These are phyloP conservation scores for Cyberlindnera xishuangbannaensis DNA, from an alignment of 805 yeast genomes.

Conservation along the genomic window DNA sequence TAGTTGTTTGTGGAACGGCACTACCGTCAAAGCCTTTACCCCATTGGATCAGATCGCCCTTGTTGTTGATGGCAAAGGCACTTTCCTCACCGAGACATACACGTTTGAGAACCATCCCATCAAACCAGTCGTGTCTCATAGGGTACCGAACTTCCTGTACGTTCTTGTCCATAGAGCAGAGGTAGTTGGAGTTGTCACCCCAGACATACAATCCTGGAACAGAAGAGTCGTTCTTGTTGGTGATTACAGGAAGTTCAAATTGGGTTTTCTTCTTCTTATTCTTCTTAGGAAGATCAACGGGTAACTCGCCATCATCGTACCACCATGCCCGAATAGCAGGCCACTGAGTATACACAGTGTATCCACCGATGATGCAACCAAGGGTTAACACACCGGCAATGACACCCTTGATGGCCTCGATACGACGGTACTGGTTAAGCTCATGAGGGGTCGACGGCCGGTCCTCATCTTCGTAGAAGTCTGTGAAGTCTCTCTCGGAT, in stretches of 20 bases:
- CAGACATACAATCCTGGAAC: slow-evolving; percentile 59
- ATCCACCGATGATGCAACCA: slow-evolving; percentile 16
- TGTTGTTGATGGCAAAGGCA: slow-evolving; percentile 50
- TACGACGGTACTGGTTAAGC: slow-evolving; percentile 11
- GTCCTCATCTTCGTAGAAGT: slow-evolving; percentile 8
- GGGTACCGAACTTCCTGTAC: slow-evolving; percentile 44
- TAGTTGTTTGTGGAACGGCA: slow-evolving; percentile 29
- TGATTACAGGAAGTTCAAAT: slow-evolving; percentile 27
- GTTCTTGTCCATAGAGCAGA: slow-evolving; percentile 27
- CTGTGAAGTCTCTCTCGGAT: neutral
- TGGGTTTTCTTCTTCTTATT: slow-evolving; percentile 19
- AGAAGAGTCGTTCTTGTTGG: slow-evolving; percentile 30
- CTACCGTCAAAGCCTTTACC: slow-evolving; percentile 36
- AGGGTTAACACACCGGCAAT: slow-evolving; percentile 11
- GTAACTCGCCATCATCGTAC: slow-evolving; percentile 19
- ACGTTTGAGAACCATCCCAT: slow-evolving; percentile 50
- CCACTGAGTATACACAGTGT: slow-evolving; percentile 15
- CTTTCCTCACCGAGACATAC: slow-evolving; percentile 44
- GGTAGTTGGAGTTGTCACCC: slow-evolving; percentile 46
- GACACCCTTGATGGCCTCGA: slow-evolving; percentile 19
- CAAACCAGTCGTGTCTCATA: slow-evolving; percentile 55
- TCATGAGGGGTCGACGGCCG: slow-evolving; percentile 17
- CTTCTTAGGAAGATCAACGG: slow-evolving; percentile 18
- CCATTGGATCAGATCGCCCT: slow-evolving; percentile 76
- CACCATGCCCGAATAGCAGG: slow-evolving; percentile 30